Conservation (phyloP, 305 asterid genomes). For the Coffea humblotiana region DNA sequence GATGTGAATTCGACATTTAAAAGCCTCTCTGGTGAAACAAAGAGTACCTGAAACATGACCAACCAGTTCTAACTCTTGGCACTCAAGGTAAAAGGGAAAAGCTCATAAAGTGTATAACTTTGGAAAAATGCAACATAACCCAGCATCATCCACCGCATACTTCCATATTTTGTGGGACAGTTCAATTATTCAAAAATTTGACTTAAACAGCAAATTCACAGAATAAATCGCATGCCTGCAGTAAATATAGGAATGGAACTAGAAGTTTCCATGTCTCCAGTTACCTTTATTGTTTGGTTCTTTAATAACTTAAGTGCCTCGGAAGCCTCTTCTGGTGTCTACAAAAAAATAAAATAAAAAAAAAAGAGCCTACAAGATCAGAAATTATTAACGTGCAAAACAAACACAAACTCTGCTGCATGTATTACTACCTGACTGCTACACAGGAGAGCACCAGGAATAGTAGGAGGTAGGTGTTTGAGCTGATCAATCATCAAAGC, state of each 20-base stretch:
- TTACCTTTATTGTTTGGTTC: slow-evolving; percentile 81
- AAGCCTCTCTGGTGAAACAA: slow-evolving; percentile 95
- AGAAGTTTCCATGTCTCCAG: background rate
- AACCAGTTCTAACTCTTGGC: slow-evolving; percentile 11
- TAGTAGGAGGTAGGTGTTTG: slow-evolving; percentile 73
- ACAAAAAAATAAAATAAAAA: slow-evolving; percentile 2
- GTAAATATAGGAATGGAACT: background rate
- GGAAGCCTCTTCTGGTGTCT: slow-evolving; percentile 77
- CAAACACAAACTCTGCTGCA: slow-evolving; percentile 1
- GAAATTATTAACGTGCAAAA: slow-evolving; percentile 2
- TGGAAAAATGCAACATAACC: background rate
- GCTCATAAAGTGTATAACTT: too few relatives aligned
- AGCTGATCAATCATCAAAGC: slow-evolving; percentile 98
- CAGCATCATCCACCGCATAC: background rate
- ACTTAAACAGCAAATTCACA: background rate
- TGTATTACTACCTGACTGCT: slow-evolving; percentile 75
- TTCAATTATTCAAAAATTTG: background rate
- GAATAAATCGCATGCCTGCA: background rate
- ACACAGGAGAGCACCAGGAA: slow-evolving; percentile 77
- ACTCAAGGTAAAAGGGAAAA: background rate
- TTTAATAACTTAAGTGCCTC: slow-evolving; percentile 64
- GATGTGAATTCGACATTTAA: slow-evolving; percentile 74
- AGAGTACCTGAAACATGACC: slow-evolving; percentile 73
- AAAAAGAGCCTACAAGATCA: slow-evolving; percentile 19
- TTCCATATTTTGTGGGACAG: background rate